Conservation (phyloP, 176 grass and related monocot species). For the Canna indica region DNA sequence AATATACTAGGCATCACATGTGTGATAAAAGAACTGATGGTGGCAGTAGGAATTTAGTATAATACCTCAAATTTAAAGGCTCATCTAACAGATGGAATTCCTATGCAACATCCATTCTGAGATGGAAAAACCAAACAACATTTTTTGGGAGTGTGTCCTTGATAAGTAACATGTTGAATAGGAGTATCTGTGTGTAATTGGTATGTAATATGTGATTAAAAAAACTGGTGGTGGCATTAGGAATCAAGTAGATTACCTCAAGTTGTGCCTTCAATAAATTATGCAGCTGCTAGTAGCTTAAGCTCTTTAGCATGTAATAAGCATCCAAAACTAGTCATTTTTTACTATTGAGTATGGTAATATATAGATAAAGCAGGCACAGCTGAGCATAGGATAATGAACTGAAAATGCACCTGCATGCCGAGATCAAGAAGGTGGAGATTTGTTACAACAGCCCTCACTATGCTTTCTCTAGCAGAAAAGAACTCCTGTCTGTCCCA, state of each 20-base stretch:
- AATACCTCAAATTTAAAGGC: too few relatives aligned
- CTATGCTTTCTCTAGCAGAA: slow-evolving; percentile 90
- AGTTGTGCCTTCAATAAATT: neutral
- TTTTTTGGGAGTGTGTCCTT: too few relatives aligned
- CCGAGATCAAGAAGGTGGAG: slow-evolving; percentile 94
- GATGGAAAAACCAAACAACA: too few relatives aligned
- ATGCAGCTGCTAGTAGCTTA: neutral
- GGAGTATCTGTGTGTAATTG: neutral
- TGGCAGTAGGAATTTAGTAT: too few relatives aligned
- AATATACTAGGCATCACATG: too few relatives aligned
- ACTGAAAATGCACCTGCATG: slow-evolving; percentile 57
- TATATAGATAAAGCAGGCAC: neutral
- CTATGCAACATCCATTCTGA: too few relatives aligned
- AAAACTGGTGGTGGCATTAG: neutral
- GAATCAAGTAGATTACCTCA: neutral
- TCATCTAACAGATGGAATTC: too few relatives aligned
- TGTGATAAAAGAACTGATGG: too few relatives aligned
- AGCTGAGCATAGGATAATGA: neutral
- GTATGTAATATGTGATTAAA: neutral
- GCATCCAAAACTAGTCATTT: neutral
- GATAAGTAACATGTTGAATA: too few relatives aligned
- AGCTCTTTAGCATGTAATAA: neutral
- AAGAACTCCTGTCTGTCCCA: slow-evolving; percentile 97
- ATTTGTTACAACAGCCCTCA: slow-evolving; percentile 90
- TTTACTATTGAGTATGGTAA: neutral